phyloP scores from a whole-genome alignment of 306 rosid genomes.

The Vicia faba region DNA sequence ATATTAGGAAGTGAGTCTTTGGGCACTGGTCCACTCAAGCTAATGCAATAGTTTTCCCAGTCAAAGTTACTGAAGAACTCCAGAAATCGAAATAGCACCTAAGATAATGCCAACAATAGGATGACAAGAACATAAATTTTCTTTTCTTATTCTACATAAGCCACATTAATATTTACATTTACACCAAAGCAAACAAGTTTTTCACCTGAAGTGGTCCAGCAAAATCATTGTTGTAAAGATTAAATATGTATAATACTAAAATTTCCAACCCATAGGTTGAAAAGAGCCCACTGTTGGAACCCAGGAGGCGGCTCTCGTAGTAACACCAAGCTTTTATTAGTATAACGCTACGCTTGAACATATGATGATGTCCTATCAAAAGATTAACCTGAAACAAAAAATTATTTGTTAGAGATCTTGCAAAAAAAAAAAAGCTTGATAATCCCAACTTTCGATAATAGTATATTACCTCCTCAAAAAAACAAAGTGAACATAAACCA shows the following conservation, averaged over 20 bases:
- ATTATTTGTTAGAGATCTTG: slow-evolving; percentile 20
- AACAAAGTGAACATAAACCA: slow-evolving; percentile 82
- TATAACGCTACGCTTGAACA: slow-evolving; percentile 81
- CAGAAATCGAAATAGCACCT: slow-evolving; percentile 81
- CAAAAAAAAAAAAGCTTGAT: neutral
- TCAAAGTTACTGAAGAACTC: slow-evolving; percentile 88
- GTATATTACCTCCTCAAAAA: slow-evolving; percentile 73
- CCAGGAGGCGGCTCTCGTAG: slow-evolving; percentile 81
- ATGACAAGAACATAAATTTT: slow-evolving; percentile 1
- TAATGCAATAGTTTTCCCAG: slow-evolving; percentile 83
- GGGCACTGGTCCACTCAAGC: slow-evolving; percentile 86
- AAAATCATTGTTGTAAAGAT: slow-evolving; percentile 58
- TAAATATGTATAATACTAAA: slow-evolving; percentile 78
- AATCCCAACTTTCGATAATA: neutral
- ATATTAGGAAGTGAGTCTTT: slow-evolving; percentile 66
- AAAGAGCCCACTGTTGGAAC: slow-evolving; percentile 83
- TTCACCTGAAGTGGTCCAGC: slow-evolving; percentile 91
- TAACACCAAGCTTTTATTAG: slow-evolving; percentile 95
- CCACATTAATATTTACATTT: slow-evolving; percentile 19
- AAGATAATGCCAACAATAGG: slow-evolving; percentile 24
- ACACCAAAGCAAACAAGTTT: slow-evolving; percentile 20
- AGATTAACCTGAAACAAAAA: slow-evolving; percentile 60
- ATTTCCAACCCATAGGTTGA: slow-evolving; percentile 86
- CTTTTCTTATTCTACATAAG: neutral
- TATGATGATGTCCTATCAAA: slow-evolving; percentile 59